phyloP scores from a whole-genome alignment of 2,329 filamentous ascomycete genomes.

The Aspergillus pseudoterreus region DNA sequence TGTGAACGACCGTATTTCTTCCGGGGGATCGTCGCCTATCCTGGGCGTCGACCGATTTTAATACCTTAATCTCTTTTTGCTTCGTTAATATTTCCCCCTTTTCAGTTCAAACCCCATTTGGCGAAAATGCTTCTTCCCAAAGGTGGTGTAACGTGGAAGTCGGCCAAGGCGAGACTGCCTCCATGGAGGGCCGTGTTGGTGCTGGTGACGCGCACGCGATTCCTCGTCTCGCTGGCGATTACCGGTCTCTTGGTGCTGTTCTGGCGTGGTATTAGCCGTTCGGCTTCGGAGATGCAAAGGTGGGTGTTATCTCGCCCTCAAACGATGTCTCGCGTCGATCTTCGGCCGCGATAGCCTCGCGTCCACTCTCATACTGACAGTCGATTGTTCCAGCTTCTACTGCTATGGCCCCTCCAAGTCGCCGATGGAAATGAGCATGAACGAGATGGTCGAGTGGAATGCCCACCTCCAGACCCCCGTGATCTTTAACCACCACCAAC shows the following conservation, averaged over 20 bases:
- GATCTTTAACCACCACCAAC: conserved; percentile 90
- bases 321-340: background rate
- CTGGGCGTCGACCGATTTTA: conserved; percentile 6
- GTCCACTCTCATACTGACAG: conserved; percentile 10
- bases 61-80: background rate
- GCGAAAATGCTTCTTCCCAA: conserved; percentile 80
- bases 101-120: conserved; percentile 3
- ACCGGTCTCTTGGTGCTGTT: conserved; percentile 70
- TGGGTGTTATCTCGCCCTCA: conserved; percentile 42
- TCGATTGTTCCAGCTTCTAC: conserved; percentile 67
- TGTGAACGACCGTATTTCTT: background rate
- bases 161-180: conserved; percentile 73
- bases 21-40: conserved; percentile 13
- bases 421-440: conserved; percentile 91
- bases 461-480: conserved; percentile 87
- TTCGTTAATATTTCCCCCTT: background rate
- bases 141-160: conserved; percentile 88
- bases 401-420: conserved; percentile 94
- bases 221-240: conserved; percentile 69
- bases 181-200: conserved; percentile 68
- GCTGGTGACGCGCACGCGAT: conserved; percentile 71
- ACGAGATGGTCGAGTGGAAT: conserved; percentile 88
- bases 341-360: background rate
- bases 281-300: conserved; percentile 87
- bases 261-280: conserved; percentile 81